Base-by-base conservation (phyloP, 176 grass and related monocot species). In the Raddia guianensis region DNA sequence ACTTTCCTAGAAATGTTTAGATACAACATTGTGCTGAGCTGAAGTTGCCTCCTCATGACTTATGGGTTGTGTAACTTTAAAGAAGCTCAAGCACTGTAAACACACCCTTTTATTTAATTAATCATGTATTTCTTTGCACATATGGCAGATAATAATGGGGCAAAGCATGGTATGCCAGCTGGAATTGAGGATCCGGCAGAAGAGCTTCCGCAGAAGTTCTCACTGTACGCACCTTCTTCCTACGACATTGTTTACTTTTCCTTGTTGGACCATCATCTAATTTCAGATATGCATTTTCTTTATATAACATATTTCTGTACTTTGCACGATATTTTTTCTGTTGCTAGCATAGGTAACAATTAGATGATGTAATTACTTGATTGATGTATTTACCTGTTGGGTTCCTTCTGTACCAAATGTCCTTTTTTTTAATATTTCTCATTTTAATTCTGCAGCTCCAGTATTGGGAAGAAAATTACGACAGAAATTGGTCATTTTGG, bases 401-500 rank as follows among this genome's bases (percentile, higher is more conserved):
- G 21, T 48, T 50, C 32, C 10, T n/a, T 37, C 42, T 72, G 32
- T 72, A 71, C 33, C n/a, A 69, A 49, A 69, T 68, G 18, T 2
- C 35, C 53, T 74, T 69, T 80, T 80, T 27, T 61, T 20, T 40
- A 55, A 58, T 8, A 47, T 72, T 47, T 76, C 18, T 71, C 51
- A 33, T 76, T 90, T 83, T 76, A 49, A 62, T 82, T 65, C 42
- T 88, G 67, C 87, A 89, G 92, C 77, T 89, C 87, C 60, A 84
- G 72, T 82, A 84, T 87, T 72, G 56, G 68, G 73, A 87, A 82
- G 12, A 88, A 73, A 51, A 50, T 93, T 76, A 35, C 90, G 63
- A 62, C 66, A 55, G 92, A 99, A 87, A 82, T 92, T 13, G 44
- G 34, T 61, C 78, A 63, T 40, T 93, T 99, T 80, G 82, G 90